Evolutionary conservation across 805 yeast species (phyloP), one percentile per base, ranked within the genome.

Genomic region (Nakazawaea molendinolei): DNA sequence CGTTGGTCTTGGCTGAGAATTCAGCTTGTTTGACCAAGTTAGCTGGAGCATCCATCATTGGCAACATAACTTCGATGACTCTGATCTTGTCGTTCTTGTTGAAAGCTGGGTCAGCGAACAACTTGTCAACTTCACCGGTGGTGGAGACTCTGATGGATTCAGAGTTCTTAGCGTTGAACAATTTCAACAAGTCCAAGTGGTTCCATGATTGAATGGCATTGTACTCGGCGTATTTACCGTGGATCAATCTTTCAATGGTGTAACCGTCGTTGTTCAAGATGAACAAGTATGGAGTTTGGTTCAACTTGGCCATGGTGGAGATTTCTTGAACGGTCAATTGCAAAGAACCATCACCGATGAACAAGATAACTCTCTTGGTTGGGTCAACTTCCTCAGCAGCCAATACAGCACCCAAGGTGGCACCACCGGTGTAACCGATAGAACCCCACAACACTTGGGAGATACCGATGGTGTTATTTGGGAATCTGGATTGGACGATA

Each of bases 361-460:
- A 79, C 42, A 79, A 61, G 41, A 77, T 66, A 37, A 75, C 82
- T 67, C 86, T 73, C 59, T 67, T 74, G 41, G 55, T 53, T 45
- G 76, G 76, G 52, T 75, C 74, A 39, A 74, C 51, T 57, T 79
- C 85, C 51, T 73, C 71, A 46, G 79, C 75, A 18, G 83, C 85
- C 60, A 76, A 70, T 28, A 72, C 73, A 31, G 86, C 85, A 56
- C 86, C 86, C 42, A 74, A 57, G 17, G 77, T 63, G 31, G 84
- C 76, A 56, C 85, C 85, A 41, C 76, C 73, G 34, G 85, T 65
- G 62, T 60, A 78, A 51, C 86, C 86, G 55, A 79, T 79, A 33
- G 85, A 77, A 49, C 86, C 85, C 83, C 84, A 79, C 50, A 79
- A 63, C 37, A 77, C 85, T 64, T 79, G 86, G 38, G 85, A 76